A percentile compares a stretch with the other conserved stretches of the same genome.
Conservation (phyloP, 2,329 filamentous ascomycete species). For the Chrysoporthe puriensis region DNA sequence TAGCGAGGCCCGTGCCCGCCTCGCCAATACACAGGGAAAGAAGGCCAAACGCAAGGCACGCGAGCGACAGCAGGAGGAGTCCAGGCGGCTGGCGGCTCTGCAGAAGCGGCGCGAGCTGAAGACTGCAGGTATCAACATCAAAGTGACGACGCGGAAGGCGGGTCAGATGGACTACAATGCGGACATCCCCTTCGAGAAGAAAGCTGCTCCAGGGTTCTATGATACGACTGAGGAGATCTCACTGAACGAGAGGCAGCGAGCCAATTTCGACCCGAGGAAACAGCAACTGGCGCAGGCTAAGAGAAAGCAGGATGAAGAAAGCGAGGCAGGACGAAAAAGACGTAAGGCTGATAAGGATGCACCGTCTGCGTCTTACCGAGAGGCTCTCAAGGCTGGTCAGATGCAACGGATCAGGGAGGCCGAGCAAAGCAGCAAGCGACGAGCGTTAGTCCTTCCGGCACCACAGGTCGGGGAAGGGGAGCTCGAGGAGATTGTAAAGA, state of each 20-base stretch:
- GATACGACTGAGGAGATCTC: slow-evolving; percentile 84
- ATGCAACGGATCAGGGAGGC: slow-evolving; percentile 94
- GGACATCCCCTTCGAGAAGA: slow-evolving; percentile 96
- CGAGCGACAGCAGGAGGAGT: slow-evolving; percentile 94
- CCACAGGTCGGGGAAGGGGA: slow-evolving; percentile 93
- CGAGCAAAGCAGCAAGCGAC: slow-evolving; percentile 93
- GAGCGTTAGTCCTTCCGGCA: slow-evolving; percentile 78
- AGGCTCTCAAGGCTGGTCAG: slow-evolving; percentile 90
- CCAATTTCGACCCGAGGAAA: slow-evolving; percentile 89
- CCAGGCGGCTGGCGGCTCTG: slow-evolving; percentile 81
- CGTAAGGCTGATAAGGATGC: slow-evolving; percentile 86
- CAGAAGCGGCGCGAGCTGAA: slow-evolving; percentile 97
- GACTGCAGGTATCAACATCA: slow-evolving; percentile 97
- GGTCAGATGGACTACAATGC: slow-evolving; percentile 99
- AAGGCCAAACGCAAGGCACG: slow-evolving; percentile 98
- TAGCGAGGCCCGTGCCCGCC: slow-evolving; percentile 91
- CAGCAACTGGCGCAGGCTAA: slow-evolving; percentile 84
- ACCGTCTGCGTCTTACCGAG: slow-evolving; percentile 77
- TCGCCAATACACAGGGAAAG: slow-evolving; percentile 98
- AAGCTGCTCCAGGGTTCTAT: slow-evolving; percentile 85
- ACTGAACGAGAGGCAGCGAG: slow-evolving; percentile 81
- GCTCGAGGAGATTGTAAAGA: slow-evolving; percentile 97
- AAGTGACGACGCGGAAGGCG: slow-evolving; percentile 86
- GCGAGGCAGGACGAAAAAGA: slow-evolving; percentile 79
- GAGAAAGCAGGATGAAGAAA: slow-evolving; percentile 88